Evolutionary conservation across 2,329 filamentous ascomycete species (phyloP).

Genomic region (Aurifilum marmelostoma): DNA sequence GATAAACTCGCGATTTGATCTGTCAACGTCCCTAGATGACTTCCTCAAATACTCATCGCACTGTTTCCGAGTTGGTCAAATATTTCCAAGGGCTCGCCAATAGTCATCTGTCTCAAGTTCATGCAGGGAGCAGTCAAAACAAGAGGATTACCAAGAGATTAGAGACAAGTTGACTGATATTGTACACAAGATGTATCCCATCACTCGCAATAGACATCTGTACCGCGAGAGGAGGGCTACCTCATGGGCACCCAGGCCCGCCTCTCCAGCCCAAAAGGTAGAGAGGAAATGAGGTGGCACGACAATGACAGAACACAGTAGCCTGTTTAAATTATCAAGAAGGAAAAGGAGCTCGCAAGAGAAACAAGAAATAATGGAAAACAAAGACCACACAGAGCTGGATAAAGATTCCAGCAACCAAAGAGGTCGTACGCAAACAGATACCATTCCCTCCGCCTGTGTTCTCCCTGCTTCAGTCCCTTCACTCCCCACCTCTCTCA

Average conservation of each 20-base stretch:
- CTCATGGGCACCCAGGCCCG: constrained; percentile 16
- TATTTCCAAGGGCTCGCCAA: neutral
- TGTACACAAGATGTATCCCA: constrained; percentile 29
- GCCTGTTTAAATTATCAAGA: constrained; percentile 30
- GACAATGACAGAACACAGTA: constrained; percentile 23
- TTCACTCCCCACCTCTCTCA: neutral
- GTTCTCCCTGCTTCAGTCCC: neutral
- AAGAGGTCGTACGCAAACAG: constrained; percentile 27
- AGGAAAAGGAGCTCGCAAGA: constrained; percentile 24
- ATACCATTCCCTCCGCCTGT: constrained; percentile 13
- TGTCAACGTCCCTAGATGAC: too few species aligned
- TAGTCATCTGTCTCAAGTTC: neutral
- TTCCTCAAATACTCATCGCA: neutral
- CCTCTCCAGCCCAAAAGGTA: constrained; percentile 13
- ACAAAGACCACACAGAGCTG: constrained; percentile 22
- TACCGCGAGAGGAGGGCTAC: constrained; percentile 26
- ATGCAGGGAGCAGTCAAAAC: neutral
- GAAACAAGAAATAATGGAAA: constrained; percentile 28
- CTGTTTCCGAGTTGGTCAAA: neutral
- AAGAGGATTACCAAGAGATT: neutral
- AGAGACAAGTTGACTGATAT: constrained; percentile 29
- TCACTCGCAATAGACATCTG: constrained; percentile 23
- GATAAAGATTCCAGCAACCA: constrained; percentile 16
- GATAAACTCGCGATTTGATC: neutral
- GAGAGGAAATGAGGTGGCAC: constrained; percentile 23